Evolutionary conservation across 2,329 filamentous ascomycete genomes (phyloP), one percentile per base, ranked within the genome.

Genomic region (Colletotrichum gloeosporioides): DNA sequence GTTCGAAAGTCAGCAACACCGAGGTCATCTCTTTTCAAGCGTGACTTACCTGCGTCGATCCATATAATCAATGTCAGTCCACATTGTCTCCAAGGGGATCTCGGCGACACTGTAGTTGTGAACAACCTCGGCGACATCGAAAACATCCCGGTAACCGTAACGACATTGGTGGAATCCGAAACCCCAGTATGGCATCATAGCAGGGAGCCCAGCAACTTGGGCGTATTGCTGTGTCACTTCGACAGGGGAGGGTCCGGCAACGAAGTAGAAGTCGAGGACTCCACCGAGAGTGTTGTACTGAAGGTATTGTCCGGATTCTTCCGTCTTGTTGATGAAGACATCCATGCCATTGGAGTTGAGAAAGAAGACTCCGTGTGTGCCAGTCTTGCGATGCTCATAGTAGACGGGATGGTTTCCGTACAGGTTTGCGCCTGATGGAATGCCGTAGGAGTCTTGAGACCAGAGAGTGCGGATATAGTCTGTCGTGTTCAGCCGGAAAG

Each of bases 281-380:
- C 95, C 95, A 8, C 95, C 95, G 1, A 96, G 88, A 2, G 92
- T 91, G 82, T 96, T 95, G 85, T 96, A 97, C 84, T 96, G 94
- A 7, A 97, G 89, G 74, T 93, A 95, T 81, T 96, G 92, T 8
- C 90, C 88, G 9, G 89, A 87, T 29, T 87, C 83, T 7, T 87
- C 84, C 2, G 90, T 90, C 77, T 92, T 90, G 82, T 95, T 90
- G 82, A 96, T 92, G 79, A 93, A 93, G 82, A 96, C 88, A 76
- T 96, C 94, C 92, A 96, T 96, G 39, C 91, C 94, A 80, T 95
- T 93, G 15, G 92, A 93, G 83, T 95, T 95, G 78, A 94, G 84
- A 29, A 95, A 86, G 81, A 95, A 93, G 4, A 95, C 94, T 22
- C 93, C 89, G 86, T 95, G 82, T 76, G 93, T 85, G 80, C 92